Base-by-base conservation (phyloP, 352 stramenopile species). In the Phytophthora hibernalis region DNA sequence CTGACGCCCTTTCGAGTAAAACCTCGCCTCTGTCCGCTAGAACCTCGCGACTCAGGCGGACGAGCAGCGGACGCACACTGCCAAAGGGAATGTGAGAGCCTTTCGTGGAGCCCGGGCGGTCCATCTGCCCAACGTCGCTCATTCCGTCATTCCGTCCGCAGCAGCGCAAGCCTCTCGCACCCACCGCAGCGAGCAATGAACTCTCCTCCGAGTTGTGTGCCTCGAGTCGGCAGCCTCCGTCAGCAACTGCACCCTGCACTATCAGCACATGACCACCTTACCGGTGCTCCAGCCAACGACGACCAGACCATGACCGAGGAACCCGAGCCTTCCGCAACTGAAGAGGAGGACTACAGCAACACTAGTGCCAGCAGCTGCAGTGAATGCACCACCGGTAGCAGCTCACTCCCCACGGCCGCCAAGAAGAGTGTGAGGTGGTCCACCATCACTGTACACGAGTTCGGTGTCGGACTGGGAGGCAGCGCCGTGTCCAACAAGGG, bases 371-470 rank as follows among this genome's bases (percentile, higher is more conserved):
- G 12, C 20, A 26, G 33, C 38, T n/a, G n/a, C n/a, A n/a, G n/a
- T n/a, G n/a, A n/a, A n/a, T 43, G 16, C 51, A 59, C 33, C 37
- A 5, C 12, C 21, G n/a, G 10, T 12, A 24, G 18, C 18, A 47
- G 0, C 18, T 20, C 33, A 20, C n/a, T 37, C 7, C 3, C 28
- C 40, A 21, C 15, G 6, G 26, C 45, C 16, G 4, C 42, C 15
- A 76, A 62, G 57, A 79, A 79, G 50, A 67, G 66, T 20, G 70
- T 79, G 61, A 68, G 22, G 53, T 79, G 70, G 70, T 61, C 57
- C 49, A 74, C 67, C 45, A 84, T 85, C 58, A 89, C 76, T 12
- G 58, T 87, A 20, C 74, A 89, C 65, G 80, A 89, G 74, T 87
- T 89, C 58, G 78, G 77, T 44, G 65, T 89, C n/a, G 77, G 75